Evolutionary conservation across 495 filamentous ascomycete genomes (phyloP).

Genomic region (Annulohypoxylon stygium): DNA sequence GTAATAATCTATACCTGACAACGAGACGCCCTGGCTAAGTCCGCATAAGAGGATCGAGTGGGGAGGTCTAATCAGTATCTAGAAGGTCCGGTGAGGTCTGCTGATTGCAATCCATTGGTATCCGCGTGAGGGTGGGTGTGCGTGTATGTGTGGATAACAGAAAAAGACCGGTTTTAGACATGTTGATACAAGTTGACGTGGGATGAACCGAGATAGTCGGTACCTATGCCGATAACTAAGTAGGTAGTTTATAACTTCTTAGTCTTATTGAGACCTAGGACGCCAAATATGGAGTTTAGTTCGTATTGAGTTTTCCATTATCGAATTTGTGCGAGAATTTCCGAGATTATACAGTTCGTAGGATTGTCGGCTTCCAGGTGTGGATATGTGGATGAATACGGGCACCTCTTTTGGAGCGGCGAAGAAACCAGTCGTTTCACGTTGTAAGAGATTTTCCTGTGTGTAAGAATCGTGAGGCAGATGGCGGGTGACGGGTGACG

Average conservation of each 20-base stretch:
- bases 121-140: background rate
- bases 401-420: background rate
- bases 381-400: background rate
- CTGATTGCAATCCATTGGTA: background rate
- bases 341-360: background rate
- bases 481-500: background rate
- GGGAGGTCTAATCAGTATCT: constrained; percentile 8
- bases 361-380: background rate
- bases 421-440: background rate
- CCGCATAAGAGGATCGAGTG: constrained; percentile 11
- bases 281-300: background rate
- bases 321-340: background rate
- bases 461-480: background rate
- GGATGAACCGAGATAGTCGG: background rate
- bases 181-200: background rate
- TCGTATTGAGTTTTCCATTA: background rate
- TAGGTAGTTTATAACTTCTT: background rate
- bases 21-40: background rate
- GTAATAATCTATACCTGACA: background rate
- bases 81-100: constrained; percentile 6
- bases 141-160: background rate
- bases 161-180: constrained; percentile 12
- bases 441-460: background rate
- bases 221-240: background rate
- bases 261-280: background rate